phyloP scores from a whole-genome alignment of 768 basidiomycete species.

The Hygrocybe coccinea region DNA sequence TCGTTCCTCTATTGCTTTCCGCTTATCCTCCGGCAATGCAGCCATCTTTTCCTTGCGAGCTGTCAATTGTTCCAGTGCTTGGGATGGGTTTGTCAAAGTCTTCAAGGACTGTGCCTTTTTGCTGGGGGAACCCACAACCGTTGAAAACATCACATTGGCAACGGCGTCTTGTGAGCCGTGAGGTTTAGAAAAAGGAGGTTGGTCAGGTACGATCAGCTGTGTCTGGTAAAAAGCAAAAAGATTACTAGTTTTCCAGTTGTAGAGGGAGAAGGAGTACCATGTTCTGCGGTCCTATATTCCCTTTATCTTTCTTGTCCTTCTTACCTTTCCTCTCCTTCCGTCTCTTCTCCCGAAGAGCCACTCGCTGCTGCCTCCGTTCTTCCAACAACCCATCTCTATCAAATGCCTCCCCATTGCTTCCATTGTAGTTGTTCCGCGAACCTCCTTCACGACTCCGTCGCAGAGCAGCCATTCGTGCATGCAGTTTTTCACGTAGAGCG shows the following conservation, averaged over 20 bases:
- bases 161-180: slow-evolving; percentile 37
- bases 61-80: slow-evolving; percentile 78
- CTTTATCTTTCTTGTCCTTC: slow-evolving; percentile 44
- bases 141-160: slow-evolving; percentile 69
- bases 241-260: neutral
- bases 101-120: slow-evolving; percentile 55
- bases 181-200: slow-evolving; percentile 23
- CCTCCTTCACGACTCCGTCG: slow-evolving; percentile 39
- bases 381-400: slow-evolving; percentile 81
- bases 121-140: slow-evolving; percentile 49
- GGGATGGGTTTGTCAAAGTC: slow-evolving; percentile 73
- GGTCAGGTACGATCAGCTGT: slow-evolving; percentile 68
- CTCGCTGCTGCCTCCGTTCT: slow-evolving; percentile 70
- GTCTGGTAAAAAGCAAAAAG: slow-evolving; percentile 42
- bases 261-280: neutral
- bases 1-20: slow-evolving; percentile 71
- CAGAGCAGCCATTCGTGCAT: slow-evolving; percentile 68
- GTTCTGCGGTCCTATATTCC: slow-evolving; percentile 22
- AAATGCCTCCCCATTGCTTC: slow-evolving; percentile 38
- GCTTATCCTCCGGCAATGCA: slow-evolving; percentile 74
- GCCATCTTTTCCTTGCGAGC: slow-evolving; percentile 75
- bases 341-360: slow-evolving; percentile 77
- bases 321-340: slow-evolving; percentile 78
- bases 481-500: slow-evolving; percentile 65
- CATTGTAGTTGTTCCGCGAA: slow-evolving; percentile 4